Evolutionary conservation across 2,329 filamentous ascomycete species (phyloP).

Genomic region (Orbilia quercus): DNA sequence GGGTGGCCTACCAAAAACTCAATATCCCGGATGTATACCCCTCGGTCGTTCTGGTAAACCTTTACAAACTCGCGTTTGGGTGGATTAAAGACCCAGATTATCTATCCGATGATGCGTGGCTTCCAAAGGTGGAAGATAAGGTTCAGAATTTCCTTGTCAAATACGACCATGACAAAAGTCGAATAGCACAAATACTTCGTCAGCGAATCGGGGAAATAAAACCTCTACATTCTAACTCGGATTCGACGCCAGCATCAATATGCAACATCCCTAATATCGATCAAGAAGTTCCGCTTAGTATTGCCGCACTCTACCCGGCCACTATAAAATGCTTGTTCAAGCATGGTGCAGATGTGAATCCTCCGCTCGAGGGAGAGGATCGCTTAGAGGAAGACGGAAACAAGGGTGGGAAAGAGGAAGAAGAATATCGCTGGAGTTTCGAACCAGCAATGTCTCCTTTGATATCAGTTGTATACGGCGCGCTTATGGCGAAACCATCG

Average conservation of each 20-base stretch:
- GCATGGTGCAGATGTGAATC: slow-evolving; percentile 12
- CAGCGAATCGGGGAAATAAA: not conserved
- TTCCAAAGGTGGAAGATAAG: slow-evolving; percentile 6
- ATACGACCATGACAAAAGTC: not conserved
- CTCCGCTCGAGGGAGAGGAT: not conserved
- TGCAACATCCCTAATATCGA: not conserved
- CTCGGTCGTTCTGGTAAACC: too few relatives aligned
- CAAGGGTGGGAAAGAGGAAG: not conserved
- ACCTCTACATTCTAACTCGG: not conserved
- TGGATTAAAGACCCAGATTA: not conserved
- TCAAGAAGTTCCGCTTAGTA: not conserved
- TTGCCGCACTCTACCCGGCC: slow-evolving; percentile 1
- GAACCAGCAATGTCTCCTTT: not conserved
- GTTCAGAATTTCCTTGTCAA: not conserved
- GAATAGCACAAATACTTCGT: not conserved
- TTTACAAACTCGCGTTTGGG: not conserved
- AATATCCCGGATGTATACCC: not conserved
- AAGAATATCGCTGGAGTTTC: not conserved
- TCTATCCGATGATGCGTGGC: not conserved
- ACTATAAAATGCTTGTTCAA: slow-evolving; percentile 5
- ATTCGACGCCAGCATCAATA: not conserved
- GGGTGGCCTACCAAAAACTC: slow-evolving; percentile 20
- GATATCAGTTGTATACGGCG: not conserved
- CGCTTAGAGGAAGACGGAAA: not conserved
- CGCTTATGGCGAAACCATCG: too few relatives aligned